phyloP scores from a whole-genome alignment of 192 early-diverging fungal genomes.

The Cetraspora pellucida region DNA sequence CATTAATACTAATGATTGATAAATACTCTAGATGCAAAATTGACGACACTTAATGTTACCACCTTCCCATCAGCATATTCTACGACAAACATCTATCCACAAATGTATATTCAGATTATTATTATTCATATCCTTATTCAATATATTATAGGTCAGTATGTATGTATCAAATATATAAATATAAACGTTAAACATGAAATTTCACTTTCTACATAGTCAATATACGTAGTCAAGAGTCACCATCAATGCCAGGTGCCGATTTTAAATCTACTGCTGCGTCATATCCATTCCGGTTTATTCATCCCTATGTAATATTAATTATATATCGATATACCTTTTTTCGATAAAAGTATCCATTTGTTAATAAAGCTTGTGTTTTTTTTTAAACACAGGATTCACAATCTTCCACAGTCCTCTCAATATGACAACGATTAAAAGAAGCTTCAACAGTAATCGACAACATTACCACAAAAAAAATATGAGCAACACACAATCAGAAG shows the following conservation, averaged over 20 bases:
- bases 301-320: constrained; percentile 9
- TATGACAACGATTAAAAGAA: constrained; percentile 18
- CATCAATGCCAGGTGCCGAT: constrained; percentile 23
- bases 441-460: constrained; percentile 10
- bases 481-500: neutral
- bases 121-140: neutral
- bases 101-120: neutral
- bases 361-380: no score
- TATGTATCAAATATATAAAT: no score
- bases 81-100: neutral
- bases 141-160: neutral
- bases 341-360: no score
- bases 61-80: neutral
- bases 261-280: neutral
- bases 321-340: no score
- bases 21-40: no score
- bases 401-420: constrained; percentile 17
- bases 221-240: neutral
- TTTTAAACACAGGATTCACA: neutral
- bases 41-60: no score
- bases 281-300: neutral
- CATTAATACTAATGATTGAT: no score
- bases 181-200: neutral
- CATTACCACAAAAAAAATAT: neutral
- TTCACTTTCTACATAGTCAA: neutral